Evolutionary conservation across 495 filamentous ascomycete species (phyloP).

Genomic region (Barbatosphaeria neglecta): DNA sequence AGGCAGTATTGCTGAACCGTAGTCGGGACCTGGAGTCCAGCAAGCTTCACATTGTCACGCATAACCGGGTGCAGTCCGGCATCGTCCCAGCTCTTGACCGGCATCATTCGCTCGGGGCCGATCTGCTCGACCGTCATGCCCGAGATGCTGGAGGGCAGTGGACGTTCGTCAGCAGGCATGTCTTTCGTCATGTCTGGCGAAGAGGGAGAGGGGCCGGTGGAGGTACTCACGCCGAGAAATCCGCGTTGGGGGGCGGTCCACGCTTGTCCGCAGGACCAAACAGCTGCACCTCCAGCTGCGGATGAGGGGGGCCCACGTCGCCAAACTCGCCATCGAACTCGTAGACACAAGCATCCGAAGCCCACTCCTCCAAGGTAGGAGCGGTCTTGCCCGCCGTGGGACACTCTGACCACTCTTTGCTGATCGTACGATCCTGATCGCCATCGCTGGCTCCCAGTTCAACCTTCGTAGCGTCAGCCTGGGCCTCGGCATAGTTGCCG

Average conservation of each 20-base stretch:
- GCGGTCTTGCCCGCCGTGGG: slow-evolving; percentile 25
- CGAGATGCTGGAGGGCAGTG: slow-evolving; percentile 30
- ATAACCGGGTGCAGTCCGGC: slow-evolving; percentile 81
- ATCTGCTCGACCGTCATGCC: slow-evolving; percentile 49
- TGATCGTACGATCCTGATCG: no score
- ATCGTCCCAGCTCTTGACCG: slow-evolving; percentile 52
- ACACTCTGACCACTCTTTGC: no score
- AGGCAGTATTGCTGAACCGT: slow-evolving; percentile 78
- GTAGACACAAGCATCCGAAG: slow-evolving; percentile 50
- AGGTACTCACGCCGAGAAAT: slow-evolving; percentile 35
- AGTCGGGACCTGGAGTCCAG: slow-evolving; percentile 54
- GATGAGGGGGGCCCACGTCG: slow-evolving; percentile 62
- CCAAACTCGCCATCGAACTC: slow-evolving; percentile 80
- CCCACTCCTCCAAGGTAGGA: slow-evolving; percentile 15
- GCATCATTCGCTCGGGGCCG: slow-evolving; percentile 38
- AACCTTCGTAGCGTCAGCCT: no score
- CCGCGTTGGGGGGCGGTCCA: no score
- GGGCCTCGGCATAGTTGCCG: no score
- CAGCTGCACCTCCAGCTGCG: slow-evolving; percentile 58
- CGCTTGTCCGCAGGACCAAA: slow-evolving; percentile 44
- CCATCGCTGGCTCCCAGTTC: no score
- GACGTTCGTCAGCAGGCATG: background rate
- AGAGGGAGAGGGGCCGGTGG: background rate
- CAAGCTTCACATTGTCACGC: slow-evolving; percentile 61
- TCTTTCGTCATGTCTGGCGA: no score